Evolutionary conservation across 768 basidiomycete genomes (phyloP).

Genomic region (Russula griseocarnosa): DNA sequence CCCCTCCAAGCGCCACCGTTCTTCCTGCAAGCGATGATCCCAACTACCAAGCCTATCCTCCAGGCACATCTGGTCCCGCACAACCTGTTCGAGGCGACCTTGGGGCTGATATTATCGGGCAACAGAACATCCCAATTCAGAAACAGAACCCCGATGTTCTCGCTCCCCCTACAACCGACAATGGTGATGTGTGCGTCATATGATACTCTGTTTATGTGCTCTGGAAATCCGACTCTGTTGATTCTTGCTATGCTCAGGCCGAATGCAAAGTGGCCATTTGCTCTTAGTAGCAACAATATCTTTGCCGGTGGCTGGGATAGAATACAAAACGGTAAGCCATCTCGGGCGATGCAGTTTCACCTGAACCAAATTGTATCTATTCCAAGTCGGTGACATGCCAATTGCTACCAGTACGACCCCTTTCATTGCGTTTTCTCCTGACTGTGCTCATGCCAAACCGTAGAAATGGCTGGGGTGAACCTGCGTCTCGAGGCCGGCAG

Average conservation of each 20-base stretch:
- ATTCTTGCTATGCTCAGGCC: constrained; percentile 32
- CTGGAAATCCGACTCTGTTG: not conserved
- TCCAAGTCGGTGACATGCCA: constrained; percentile 45
- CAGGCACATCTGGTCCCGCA: constrained; percentile 32
- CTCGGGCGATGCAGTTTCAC: not conserved
- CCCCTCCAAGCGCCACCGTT: constrained; percentile 28
- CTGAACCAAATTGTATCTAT: not conserved
- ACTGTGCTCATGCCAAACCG: not conserved
- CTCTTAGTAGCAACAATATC: constrained; percentile 52
- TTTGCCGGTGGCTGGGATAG: constrained; percentile 59
- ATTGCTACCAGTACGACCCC: constrained; percentile 43
- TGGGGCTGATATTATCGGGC: constrained; percentile 51
- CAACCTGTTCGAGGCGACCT: constrained; percentile 45
- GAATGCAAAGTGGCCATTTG: constrained; percentile 57
- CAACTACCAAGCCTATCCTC: constrained; percentile 30
- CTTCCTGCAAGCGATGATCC: constrained; percentile 32
- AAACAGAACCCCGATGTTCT: constrained; percentile 54
- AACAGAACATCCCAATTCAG: constrained; percentile 53
- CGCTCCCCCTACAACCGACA: constrained; percentile 61
- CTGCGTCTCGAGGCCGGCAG: constrained; percentile 36
- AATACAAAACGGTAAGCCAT: constrained; percentile 46
- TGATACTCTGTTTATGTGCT: not conserved
- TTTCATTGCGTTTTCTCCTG: not conserved
- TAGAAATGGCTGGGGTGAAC: constrained; percentile 35
- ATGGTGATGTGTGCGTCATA: constrained; percentile 43